Evolutionary conservation across 768 basidiomycete species (phyloP).

Genomic region (Amanita pseudoporphyria): DNA sequence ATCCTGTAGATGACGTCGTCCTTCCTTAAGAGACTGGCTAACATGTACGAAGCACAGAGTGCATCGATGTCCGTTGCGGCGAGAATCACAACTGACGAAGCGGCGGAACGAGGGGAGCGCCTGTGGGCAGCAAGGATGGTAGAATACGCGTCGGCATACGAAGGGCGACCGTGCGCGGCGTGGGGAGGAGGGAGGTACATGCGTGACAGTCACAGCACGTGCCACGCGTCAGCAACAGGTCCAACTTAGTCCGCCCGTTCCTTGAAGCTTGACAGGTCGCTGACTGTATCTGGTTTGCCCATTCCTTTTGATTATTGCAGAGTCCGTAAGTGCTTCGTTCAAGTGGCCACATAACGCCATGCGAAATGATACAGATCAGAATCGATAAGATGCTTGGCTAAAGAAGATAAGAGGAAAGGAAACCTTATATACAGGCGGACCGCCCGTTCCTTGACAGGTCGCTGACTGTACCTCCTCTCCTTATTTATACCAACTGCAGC

Average conservation of each 20-base stretch:
- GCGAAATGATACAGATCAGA: no score
- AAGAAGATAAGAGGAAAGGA: no score
- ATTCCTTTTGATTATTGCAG: no score
- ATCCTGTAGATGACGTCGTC: constrained; percentile 91
- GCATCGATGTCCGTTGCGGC: constrained; percentile 91
- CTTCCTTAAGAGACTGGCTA: constrained; percentile 81
- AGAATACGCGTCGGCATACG: constrained; percentile 67
- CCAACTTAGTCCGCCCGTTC: background rate
- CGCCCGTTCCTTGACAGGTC: background rate
- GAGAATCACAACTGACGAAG: constrained; percentile 76
- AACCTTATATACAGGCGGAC: no score
- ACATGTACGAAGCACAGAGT: constrained; percentile 83
- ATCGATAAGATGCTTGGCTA: no score
- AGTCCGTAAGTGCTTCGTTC: no score
- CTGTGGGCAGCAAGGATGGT: constrained; percentile 64
- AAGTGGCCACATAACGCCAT: no score
- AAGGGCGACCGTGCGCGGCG: constrained; percentile 45
- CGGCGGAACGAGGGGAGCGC: constrained; percentile 65
- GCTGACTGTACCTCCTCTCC: background rate
- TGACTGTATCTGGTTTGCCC: constrained; percentile 2
- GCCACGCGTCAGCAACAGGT: constrained; percentile 1
- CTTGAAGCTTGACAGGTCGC: background rate
- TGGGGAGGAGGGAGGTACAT: constrained; percentile 70
- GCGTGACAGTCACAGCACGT: constrained; percentile 3
- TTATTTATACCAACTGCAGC: background rate